phyloP scores from a whole-genome alignment of 305 asterid genomes.

The Solanum chacoense region DNA sequence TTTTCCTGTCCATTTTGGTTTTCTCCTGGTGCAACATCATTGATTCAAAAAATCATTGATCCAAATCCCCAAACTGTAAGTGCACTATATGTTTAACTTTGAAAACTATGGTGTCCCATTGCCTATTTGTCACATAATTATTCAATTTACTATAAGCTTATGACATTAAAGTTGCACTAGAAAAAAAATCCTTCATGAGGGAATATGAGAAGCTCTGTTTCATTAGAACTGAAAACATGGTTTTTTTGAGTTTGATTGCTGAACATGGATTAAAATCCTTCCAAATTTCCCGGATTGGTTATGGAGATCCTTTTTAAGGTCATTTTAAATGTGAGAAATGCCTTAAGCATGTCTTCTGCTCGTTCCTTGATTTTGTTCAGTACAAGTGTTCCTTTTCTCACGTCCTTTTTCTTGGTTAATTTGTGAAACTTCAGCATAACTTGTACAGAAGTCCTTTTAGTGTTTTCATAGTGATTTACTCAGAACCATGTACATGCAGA shows the following conservation, averaged over 20 bases:
- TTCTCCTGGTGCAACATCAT: constrained; percentile 55
- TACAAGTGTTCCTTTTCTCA: background rate
- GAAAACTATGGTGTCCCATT: background rate
- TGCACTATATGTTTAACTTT: constrained; percentile 3
- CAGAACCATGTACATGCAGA: constrained; percentile 34
- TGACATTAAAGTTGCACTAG: background rate
- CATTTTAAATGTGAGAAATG: background rate
- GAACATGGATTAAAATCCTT: background rate
- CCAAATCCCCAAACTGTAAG: constrained; percentile 80
- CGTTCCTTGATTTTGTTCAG: background rate
- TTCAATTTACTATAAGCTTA: background rate
- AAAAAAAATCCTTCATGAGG: background rate
- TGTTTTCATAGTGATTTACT: background rate
- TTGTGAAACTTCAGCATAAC: background rate
- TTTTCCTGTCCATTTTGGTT: constrained; percentile 88
- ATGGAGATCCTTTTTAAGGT: background rate
- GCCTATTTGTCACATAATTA: background rate
- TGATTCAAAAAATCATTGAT: constrained; percentile 71
- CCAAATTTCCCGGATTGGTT: background rate
- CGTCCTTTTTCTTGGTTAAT: background rate
- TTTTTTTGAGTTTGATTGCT: background rate
- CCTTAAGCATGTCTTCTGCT: background rate
- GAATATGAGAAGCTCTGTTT: background rate
- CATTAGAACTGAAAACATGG: background rate
- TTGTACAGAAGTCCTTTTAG: background rate